Conservation (phyloP, 1,139 yeast species). For the Diutina mesorugosa region DNA sequence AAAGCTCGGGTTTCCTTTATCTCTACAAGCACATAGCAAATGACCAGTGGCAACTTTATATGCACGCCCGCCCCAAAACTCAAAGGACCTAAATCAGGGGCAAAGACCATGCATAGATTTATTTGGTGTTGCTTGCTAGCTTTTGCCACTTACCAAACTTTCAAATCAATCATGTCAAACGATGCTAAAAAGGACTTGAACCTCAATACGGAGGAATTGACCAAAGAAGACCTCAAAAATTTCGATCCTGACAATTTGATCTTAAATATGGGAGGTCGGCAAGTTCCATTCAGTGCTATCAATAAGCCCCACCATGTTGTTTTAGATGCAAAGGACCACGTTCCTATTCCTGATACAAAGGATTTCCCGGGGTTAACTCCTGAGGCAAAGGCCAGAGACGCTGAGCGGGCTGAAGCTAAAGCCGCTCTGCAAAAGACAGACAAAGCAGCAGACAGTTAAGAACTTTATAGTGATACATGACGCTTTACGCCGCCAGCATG, state of each 20-base stretch:
- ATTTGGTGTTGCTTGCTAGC: background rate
- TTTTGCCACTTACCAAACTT: background rate
- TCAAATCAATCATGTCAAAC: background rate
- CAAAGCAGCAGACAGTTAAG: background rate
- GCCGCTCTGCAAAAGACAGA: background rate
- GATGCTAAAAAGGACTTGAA: background rate
- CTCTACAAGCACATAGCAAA: too few species aligned
- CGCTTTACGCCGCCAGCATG: background rate
- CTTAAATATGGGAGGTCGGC: slow-evolving; percentile 23
- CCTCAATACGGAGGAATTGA: background rate
- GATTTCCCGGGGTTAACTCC: slow-evolving; percentile 18
- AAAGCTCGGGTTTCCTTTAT: too few species aligned
- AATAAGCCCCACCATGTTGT: slow-evolving; percentile 31
- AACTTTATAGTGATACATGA: background rate
- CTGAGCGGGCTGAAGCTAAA: background rate
- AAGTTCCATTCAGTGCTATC: slow-evolving; percentile 23
- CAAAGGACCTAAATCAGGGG: background rate
- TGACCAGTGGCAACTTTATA: background rate
- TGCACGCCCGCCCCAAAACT: background rate
- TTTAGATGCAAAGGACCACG: slow-evolving; percentile 17
- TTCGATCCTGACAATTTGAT: slow-evolving; percentile 14
- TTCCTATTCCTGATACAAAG: slow-evolving; percentile 17
- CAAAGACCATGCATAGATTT: background rate
- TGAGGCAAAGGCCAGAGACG: slow-evolving; percentile 15
- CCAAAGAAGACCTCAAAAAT: background rate